These are phyloP conservation scores for Podaxis mareebaensis DNA, from an alignment of 768 basidiomycete species.

Conservation along the genomic window DNA sequence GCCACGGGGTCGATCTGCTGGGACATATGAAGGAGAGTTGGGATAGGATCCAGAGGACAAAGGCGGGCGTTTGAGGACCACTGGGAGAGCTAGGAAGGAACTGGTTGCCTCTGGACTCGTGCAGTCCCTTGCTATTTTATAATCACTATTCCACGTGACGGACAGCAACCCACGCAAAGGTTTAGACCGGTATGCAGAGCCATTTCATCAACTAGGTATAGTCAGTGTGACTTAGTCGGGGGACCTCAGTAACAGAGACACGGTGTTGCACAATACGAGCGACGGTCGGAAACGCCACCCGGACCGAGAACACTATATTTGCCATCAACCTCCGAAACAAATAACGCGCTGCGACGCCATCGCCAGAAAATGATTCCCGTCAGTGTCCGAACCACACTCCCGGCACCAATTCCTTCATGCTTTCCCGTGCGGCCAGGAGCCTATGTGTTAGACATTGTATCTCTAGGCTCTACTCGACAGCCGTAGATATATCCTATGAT, in stretches of 20 bases:
- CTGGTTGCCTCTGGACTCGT: too few relatives aligned
- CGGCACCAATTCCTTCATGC: background rate
- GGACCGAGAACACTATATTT: background rate
- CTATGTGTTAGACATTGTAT: constrained; percentile 2
- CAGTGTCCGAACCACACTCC: background rate
- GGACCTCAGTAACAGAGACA: too few relatives aligned
- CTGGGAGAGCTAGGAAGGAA: too few relatives aligned
- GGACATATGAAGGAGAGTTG: background rate
- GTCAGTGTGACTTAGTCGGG: too few relatives aligned
- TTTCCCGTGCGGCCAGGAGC: background rate
- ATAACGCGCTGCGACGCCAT: background rate
- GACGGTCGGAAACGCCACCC: background rate
- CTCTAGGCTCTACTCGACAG: constrained; percentile 12
- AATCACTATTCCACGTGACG: too few relatives aligned
- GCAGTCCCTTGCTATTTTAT: too few relatives aligned
- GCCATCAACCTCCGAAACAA: constrained; percentile 1
- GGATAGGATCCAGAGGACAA: too few relatives aligned
- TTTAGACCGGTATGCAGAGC: too few relatives aligned
- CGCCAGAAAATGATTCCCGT: background rate
- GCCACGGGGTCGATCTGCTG: constrained; percentile 61
- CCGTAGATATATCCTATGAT: constrained; percentile 10
- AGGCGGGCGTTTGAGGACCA: too few relatives aligned
- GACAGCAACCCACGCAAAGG: too few relatives aligned
- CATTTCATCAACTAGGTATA: too few relatives aligned
- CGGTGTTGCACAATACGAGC: too few relatives aligned